phyloP scores from a whole-genome alignment of 2,329 filamentous ascomycete genomes.

The Botrytis paeoniae region DNA sequence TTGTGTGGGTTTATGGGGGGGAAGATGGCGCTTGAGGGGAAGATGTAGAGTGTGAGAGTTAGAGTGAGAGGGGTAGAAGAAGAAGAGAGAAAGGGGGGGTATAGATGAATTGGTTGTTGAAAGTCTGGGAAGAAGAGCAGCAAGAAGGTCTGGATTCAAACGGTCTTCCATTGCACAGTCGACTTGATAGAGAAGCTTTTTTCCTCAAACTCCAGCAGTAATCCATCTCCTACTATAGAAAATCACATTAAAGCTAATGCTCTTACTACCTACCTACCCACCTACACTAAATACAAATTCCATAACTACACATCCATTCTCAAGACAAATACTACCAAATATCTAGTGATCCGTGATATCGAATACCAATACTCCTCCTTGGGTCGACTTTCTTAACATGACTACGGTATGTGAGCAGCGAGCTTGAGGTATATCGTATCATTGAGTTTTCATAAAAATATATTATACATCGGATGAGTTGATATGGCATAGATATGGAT shows the following conservation, averaged over 20 bases:
- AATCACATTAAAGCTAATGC: not conserved
- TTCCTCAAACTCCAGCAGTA: not conserved
- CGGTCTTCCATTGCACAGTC: not conserved
- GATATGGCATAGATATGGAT: too few species aligned
- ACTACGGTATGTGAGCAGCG: not conserved
- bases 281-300: not conserved
- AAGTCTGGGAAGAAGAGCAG: not conserved
- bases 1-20: slow-evolving; percentile 32
- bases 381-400: not conserved
- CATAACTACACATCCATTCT: not conserved
- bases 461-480: too few species aligned
- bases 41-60: not conserved
- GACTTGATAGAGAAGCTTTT: not conserved
- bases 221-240: not conserved
- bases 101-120: not conserved
- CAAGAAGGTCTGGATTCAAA: not conserved
- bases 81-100: not conserved
- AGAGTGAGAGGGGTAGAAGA: not conserved
- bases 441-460: too few species aligned
- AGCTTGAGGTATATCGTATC: not conserved
- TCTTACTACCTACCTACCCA: not conserved
- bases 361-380: not conserved
- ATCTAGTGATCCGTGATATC: not conserved
- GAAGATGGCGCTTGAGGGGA: slow-evolving; percentile 29
- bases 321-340: not conserved